These are phyloP conservation scores for Botrytis cinerea DNA, from an alignment of 2,329 filamentous ascomycete genomes.

Conservation along the genomic window DNA sequence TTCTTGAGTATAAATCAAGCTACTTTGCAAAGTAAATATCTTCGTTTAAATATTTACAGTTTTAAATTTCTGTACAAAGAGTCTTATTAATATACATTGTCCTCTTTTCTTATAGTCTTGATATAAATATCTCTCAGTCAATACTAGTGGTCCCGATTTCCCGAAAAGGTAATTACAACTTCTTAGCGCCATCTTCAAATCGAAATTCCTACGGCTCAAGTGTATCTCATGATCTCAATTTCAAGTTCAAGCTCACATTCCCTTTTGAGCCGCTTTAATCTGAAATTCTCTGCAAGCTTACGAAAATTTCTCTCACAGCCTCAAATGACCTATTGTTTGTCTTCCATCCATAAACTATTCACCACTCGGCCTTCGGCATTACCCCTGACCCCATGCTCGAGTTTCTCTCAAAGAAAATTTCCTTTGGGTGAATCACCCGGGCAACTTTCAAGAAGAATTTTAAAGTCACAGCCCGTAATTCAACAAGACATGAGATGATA, in stretches of 20 bases:
- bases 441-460: not conserved
- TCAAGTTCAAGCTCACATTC: not conserved
- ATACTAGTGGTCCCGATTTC: rapidly evolving
- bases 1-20: too few relatives aligned
- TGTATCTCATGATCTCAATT: not conserved
- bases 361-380: not conserved
- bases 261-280: not conserved
- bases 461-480: not conserved
- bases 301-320: not conserved
- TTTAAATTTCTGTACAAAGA: too few relatives aligned
- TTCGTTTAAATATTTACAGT: too few relatives aligned
- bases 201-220: not conserved
- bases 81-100: too few relatives aligned
- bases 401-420: not conserved
- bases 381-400: not conserved
- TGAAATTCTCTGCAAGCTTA: not conserved
- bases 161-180: not conserved
- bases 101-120: not conserved
- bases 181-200: not conserved
- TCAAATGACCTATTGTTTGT: not conserved
- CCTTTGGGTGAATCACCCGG: not conserved
- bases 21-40: too few relatives aligned
- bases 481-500: not conserved
- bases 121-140: rapidly evolving
- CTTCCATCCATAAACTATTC: not conserved